Base-by-base conservation (phyloP, 768 basidiomycete species). In the Trametes cinnabarina region DNA sequence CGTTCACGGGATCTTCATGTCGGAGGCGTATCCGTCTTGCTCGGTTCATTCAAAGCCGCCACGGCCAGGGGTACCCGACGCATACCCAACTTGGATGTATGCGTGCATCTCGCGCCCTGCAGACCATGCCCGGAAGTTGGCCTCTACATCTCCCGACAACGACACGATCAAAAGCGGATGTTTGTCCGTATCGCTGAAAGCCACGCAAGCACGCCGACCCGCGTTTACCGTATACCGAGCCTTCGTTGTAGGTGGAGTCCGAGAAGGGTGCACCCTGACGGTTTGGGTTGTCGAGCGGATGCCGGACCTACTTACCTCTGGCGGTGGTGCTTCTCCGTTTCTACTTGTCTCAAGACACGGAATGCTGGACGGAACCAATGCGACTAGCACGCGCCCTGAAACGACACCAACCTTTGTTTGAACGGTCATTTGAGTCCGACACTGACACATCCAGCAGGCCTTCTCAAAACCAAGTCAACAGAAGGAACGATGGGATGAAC, bases 51-150 rank as follows among this genome's bases (percentile, higher is more conserved):
- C 32, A 6, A 30, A 20, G n/a, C 32, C 23, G 35, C 22, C 5
- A 12, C 53, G 43, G 53, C 23, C 53, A 54, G 53, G 53, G 53
- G 30, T 3, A 37, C 53, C 53, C 53, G 53, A 11, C 43, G 30
- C 34, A 26, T 20, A 14, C 23, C 43, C 8, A 17, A 4, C 43
- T 25, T 42, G 10, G 41, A 32, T 44, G 17, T 22, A 7, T 44
- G 19, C 42, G 43, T 54, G 53, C 53, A 54, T 54, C 47, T 44
- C 53, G 53, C 10, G 34, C 4, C 53, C 14, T 54, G 23, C 44
- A 37, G 42, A 32, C 32, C 22, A 34, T 44, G 26, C 44, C 34
- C 39, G 44, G 20, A 17, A 35, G 20, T 3, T 3, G 3, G 19
- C 4, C 1, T 12, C 28, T 26, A n/a, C 22, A 46, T 35, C 9